Conservation (phyloP, 208 protist species). For the Wallacemonas rigidus region DNA sequence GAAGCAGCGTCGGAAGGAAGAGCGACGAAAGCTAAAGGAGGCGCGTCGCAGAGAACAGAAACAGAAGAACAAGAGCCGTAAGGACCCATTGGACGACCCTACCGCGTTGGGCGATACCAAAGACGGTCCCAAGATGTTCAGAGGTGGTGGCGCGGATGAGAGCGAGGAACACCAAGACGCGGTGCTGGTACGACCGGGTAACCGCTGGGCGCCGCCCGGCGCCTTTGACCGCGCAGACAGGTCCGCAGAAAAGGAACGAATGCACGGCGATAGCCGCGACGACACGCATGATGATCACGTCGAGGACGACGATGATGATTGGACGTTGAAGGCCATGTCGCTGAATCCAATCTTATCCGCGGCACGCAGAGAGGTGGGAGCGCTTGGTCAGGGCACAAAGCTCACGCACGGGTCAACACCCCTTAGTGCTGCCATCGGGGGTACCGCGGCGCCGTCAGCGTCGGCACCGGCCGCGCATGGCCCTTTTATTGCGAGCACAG, state of each 20-base stretch:
- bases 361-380: conserved; percentile 4
- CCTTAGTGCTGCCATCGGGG: no score
- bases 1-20: conserved; percentile 16
- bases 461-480: background rate
- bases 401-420: no score
- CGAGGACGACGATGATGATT: background rate
- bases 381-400: background rate
- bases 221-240: background rate
- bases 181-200: background rate
- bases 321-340: conserved; percentile 3
- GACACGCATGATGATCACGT: no score
- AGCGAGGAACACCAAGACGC: background rate
- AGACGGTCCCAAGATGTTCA: no score
- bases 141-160: no score
- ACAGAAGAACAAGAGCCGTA: conserved; percentile 8
- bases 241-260: no score
- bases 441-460: background rate
- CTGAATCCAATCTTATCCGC: conserved; percentile 13
- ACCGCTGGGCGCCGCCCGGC: conserved; percentile 17
- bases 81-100: background rate
- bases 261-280: no score
- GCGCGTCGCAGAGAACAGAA: conserved; percentile 15
- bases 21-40: conserved; percentile 9
- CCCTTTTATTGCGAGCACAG: background rate
- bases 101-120: no score